A percentile compares a stretch with the other conserved stretches of the same genome.
Conservation (phyloP, 441 rosid genomes). For the Manihot esculenta region DNA sequence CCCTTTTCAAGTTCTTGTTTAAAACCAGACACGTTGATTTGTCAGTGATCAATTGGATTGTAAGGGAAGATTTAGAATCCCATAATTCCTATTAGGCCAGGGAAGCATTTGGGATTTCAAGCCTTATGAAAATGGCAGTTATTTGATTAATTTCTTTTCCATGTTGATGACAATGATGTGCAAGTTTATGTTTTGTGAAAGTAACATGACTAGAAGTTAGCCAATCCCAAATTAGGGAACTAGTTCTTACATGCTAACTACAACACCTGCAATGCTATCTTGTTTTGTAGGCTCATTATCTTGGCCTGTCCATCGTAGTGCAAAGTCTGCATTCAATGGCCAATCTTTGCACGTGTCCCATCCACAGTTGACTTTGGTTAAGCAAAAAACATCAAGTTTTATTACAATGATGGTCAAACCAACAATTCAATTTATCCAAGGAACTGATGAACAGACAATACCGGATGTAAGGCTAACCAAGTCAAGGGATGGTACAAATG, state of each 20-base stretch:
- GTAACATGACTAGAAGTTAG: neutral
- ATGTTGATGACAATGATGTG: neutral
- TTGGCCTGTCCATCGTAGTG: slow-evolving; percentile 34
- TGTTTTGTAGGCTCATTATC: slow-evolving; percentile 45
- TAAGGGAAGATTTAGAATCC: neutral
- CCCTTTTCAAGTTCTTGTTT: neutral
- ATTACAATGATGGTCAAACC: slow-evolving; percentile 76
- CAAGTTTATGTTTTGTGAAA: neutral
- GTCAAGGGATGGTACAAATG: slow-evolving; percentile 85
- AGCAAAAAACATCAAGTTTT: slow-evolving; percentile 26
- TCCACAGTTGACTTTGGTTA: slow-evolving; percentile 18
- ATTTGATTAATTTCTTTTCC: neutral
- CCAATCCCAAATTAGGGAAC: neutral
- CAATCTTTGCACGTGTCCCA: slow-evolving; percentile 37
- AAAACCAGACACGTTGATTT: no score
- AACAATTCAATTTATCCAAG: slow-evolving; percentile 78
- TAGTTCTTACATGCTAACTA: neutral
- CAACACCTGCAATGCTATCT: neutral
- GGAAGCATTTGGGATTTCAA: neutral
- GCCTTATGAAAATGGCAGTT: neutral
- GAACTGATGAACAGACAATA: slow-evolving; percentile 84
- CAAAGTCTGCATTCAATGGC: slow-evolving; percentile 47
- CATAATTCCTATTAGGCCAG: neutral
- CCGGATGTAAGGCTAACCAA: slow-evolving; percentile 88
- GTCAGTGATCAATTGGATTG: no score